Percentiles rank a stretch among this genome's conserved stretches.
These are phyloP conservation scores for Gossypium stocksii DNA, from an alignment of 345 rosid genomes.

Conservation along the genomic window DNA sequence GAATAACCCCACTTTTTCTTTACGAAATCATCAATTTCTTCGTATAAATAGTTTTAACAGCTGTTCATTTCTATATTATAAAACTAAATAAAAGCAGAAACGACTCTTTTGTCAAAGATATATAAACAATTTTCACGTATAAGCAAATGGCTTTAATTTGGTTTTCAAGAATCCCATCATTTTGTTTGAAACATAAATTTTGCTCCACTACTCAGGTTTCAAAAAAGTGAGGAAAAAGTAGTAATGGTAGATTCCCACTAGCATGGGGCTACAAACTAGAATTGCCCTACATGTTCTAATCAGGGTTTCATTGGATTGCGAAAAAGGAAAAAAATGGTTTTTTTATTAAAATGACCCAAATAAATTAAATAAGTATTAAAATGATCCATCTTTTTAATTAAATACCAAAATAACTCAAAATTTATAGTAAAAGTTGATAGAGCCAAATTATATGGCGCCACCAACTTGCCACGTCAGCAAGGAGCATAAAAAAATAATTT, in stretches of 20 bases:
- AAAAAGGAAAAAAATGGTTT: neutral
- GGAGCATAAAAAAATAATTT: too few species aligned
- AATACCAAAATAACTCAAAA: too few species aligned
- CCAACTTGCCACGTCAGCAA: too few species aligned
- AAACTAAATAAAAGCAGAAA: neutral
- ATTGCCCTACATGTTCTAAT: slow-evolving; percentile 5
- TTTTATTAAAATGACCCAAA: too few species aligned
- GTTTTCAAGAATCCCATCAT: neutral
- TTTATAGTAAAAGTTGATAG: too few species aligned
- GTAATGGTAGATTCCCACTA: neutral
- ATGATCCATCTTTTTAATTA: too few species aligned
- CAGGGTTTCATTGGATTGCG: slow-evolving; percentile 1
- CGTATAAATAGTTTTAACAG: neutral
- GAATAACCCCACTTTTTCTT: too few species aligned
- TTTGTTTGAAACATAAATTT: neutral
- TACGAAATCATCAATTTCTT: neutral
- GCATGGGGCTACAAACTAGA: neutral
- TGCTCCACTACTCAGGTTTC: neutral
- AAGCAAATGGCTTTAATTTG: neutral
- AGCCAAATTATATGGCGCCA: too few species aligned
- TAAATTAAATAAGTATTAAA: too few species aligned
- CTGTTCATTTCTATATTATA: too few species aligned
- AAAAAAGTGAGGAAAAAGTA: neutral
- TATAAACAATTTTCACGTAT: too few species aligned
- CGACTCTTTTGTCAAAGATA: neutral